phyloP scores from a whole-genome alignment of 2,329 filamentous ascomycete species.

The Aspergillus brunneoviolaceus region DNA sequence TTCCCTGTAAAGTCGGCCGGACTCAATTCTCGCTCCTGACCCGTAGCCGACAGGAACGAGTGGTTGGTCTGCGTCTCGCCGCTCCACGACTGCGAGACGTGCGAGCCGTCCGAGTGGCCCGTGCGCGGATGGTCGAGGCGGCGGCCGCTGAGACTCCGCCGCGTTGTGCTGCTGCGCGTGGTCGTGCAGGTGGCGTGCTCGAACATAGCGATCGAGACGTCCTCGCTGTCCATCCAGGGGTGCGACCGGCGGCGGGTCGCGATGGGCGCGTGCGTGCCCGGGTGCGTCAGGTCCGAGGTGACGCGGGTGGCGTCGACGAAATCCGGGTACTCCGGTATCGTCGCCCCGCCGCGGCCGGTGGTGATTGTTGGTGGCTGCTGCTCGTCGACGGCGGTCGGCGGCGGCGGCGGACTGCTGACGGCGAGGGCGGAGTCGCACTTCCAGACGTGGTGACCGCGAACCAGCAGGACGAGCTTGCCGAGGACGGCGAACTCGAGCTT shows the following conservation, averaged over 20 bases:
- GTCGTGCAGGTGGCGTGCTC: constrained; percentile 26
- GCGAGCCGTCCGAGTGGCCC: constrained; percentile 20
- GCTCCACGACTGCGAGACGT: constrained; percentile 29
- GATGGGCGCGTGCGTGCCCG: constrained; percentile 22
- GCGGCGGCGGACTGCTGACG: background rate
- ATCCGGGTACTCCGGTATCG: constrained; percentile 36
- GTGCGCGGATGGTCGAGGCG: constrained; percentile 13
- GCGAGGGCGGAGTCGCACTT: constrained; percentile 34
- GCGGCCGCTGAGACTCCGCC: background rate
- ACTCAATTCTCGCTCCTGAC: background rate
- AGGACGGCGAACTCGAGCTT: constrained; percentile 53
- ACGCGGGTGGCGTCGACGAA: constrained; percentile 48
- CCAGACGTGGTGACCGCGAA: constrained; percentile 37
- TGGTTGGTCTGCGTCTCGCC: constrained; percentile 29
- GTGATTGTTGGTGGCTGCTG: background rate
- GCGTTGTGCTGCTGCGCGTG: background rate
- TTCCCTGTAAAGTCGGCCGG: constrained; percentile 1
- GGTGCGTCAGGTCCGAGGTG: constrained; percentile 44
- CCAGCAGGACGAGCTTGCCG: constrained; percentile 45
- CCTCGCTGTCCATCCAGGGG: constrained; percentile 37
- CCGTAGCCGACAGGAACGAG: background rate
- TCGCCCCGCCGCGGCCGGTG: too few species aligned
- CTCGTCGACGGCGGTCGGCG: background rate
- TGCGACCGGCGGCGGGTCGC: constrained; percentile 21
- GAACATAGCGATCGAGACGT: constrained; percentile 41